Evolutionary conservation across 2,329 filamentous ascomycete genomes (phyloP), one percentile per base, ranked within the genome.

Genomic region (Zopfia rhizophila): DNA sequence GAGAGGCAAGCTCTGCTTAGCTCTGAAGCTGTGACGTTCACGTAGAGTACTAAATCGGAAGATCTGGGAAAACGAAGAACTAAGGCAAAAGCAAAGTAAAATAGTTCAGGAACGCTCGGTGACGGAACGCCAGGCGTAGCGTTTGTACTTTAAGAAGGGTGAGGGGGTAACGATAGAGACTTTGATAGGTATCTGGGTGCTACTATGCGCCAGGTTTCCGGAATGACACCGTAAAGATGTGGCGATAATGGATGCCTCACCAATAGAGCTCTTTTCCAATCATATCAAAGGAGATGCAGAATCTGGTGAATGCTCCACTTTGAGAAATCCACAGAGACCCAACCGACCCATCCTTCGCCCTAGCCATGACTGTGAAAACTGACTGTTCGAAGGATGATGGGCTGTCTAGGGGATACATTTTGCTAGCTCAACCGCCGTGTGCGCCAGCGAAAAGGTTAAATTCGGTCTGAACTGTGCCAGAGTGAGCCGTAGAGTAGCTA

Each of bases 361-460:
- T 19, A 37, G 36, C 22, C 42, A 37, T 38, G 38, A 27, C 52
- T 45, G 37, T 44, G 38, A 56, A 50, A 57, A n/a, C 25, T 18
- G n/a, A 25, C 13, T 21, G 43, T 38, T 35, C 16, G 17, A 47
- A 48, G 50, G 53, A 67, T 61, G 64, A 63, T 60, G 53, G 60
- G 37, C 35, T 56, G 51, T 50, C 13, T 39, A 56, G 49, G 54
- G 47, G 55, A 42, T 38, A 40, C 44, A 56, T 58, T 68, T 68
- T 63, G 55, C 60, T 68, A 69, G 64, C 58, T 65, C 55, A 61
- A 56, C 64, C 66, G 67, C 67, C 61, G 56, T 50, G 65, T 58
- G 65, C 67, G 67, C 67, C 59, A 62, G 62, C 53, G 57, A 56
- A 56, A 55, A 44, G 37, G 47, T 44, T 39, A 28, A 35, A 39